phyloP scores from a whole-genome alignment of 305 asterid species.

The Solanum hybrid region DNA sequence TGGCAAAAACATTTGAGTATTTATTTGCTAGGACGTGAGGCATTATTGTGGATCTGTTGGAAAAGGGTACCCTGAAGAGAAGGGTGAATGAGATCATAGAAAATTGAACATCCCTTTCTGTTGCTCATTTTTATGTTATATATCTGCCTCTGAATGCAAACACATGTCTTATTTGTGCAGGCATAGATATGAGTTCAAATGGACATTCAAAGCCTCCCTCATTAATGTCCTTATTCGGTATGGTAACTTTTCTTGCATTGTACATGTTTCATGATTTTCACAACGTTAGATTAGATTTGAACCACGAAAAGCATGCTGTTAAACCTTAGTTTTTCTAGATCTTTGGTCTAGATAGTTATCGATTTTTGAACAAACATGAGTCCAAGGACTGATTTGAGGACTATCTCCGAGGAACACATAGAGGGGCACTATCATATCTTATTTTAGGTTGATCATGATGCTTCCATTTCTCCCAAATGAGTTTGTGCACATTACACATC shows the following conservation, averaged over 20 bases:
- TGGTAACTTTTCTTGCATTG: conserved; percentile 1
- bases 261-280: neutral
- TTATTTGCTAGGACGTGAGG: neutral
- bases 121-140: neutral
- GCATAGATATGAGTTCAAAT: conserved; percentile 44
- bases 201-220: conserved; percentile 69
- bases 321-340: neutral
- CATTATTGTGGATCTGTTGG: neutral
- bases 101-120: neutral
- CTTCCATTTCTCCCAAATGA: neutral
- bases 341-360: neutral
- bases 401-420: neutral
- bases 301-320: neutral
- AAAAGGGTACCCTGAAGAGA: neutral
- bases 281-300: neutral
- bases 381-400: neutral
- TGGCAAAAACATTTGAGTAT: neutral
- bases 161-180: conserved; percentile 22
- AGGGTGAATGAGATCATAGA: neutral
- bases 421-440: neutral
- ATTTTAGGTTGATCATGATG: neutral
- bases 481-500: neutral
- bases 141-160: neutral
- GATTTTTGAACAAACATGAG: neutral
- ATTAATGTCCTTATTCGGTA: conserved; percentile 65